Evolutionary conservation across 306 rosid species (phyloP).

Genomic region (Pterocarpus santalinus): DNA sequence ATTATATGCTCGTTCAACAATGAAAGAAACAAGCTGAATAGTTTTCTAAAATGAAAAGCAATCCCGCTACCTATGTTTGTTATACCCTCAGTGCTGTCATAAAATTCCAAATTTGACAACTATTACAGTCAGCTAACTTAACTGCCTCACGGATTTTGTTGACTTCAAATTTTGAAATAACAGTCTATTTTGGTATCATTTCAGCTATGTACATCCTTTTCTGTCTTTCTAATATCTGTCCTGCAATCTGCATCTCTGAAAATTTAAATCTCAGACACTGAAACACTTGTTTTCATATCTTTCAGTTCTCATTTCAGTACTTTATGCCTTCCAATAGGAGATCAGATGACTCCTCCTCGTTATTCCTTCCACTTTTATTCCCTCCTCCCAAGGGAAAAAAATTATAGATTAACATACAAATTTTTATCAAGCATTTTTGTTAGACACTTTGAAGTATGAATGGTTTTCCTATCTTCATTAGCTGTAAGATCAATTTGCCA

Average conservation of each 20-base stretch:
- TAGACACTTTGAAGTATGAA: conserved; percentile 9
- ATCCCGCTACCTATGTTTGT: conserved; percentile 20
- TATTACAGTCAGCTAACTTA: neutral
- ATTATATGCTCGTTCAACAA: conserved; percentile 2
- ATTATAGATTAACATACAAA: neutral
- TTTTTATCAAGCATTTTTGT: conserved; percentile 26
- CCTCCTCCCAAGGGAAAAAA: neutral
- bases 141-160: neutral
- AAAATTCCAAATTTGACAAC: conserved; percentile 13
- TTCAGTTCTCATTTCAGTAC: conserved; percentile 19
- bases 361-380: neutral
- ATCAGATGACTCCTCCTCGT: neutral
- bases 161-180: too few species aligned
- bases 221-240: neutral
- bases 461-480: conserved; percentile 32
- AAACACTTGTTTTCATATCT: neutral
- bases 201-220: neutral
- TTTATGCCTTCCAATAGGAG: conserved; percentile 28
- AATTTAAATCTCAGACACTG: conserved; percentile 32
- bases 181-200: neutral
- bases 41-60: conserved; percentile 13
- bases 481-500: neutral
- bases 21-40: conserved; percentile 9
- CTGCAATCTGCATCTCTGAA: neutral
- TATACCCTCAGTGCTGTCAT: conserved; percentile 10